These are phyloP conservation scores for Agapanthus africanus DNA, from an alignment of 106 monocot genomes.

Conservation along the genomic window DNA sequence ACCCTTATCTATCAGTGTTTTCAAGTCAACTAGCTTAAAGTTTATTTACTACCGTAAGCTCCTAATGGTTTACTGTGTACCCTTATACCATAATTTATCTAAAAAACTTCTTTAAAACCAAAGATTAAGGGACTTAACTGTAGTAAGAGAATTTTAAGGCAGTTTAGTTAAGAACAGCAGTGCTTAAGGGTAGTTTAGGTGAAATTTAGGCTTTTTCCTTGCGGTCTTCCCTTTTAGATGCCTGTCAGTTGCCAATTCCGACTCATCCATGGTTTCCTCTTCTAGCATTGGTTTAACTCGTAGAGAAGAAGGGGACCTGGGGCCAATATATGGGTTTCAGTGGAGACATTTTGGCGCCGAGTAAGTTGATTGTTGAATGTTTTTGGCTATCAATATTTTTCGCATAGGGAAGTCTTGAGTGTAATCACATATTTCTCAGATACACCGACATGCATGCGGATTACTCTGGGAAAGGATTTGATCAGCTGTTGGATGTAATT, in stretches of 20 bases:
- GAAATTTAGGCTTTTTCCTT: too few species aligned
- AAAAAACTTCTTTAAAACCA: too few species aligned
- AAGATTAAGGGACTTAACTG: too few species aligned
- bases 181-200: too few species aligned
- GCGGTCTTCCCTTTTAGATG: neutral
- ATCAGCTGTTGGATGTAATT: constrained; percentile 85
- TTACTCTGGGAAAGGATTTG: constrained; percentile 95
- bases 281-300: constrained; percentile 60
- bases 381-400: neutral
- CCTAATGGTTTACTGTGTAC: too few species aligned
- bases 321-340: constrained; percentile 97
- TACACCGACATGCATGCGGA: constrained; percentile 89
- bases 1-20: too few species aligned
- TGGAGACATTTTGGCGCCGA: constrained; percentile 99
- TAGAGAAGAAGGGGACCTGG: constrained; percentile 90
- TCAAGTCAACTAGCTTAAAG: too few species aligned
- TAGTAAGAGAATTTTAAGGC: too few species aligned
- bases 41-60: too few species aligned
- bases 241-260: neutral
- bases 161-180: too few species aligned
- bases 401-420: too few species aligned
- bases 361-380: constrained; percentile 34
- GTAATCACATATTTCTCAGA: constrained; percentile 39
- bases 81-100: too few species aligned
- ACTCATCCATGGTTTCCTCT: constrained; percentile 2